phyloP scores from a whole-genome alignment of 306 rosid species.

The Inga laurina region DNA sequence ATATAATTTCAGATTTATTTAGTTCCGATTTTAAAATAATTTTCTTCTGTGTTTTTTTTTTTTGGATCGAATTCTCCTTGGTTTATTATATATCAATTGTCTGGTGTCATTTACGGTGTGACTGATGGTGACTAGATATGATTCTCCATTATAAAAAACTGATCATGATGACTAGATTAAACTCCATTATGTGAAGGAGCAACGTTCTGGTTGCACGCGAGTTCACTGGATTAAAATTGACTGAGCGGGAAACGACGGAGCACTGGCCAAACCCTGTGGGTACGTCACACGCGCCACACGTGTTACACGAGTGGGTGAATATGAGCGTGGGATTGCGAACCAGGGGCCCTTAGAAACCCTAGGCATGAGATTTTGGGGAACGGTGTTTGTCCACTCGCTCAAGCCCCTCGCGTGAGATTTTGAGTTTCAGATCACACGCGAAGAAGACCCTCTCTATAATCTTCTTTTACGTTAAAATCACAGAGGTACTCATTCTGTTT shows the following conservation, averaged over 20 bases:
- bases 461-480: background rate
- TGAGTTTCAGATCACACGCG: conserved; percentile 21
- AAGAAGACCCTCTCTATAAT: background rate
- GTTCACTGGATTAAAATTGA: background rate
- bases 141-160: background rate
- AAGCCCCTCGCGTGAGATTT: conserved; percentile 44
- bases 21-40: too few relatives aligned
- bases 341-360: conserved; percentile 41
- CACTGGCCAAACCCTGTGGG: background rate
- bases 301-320: conserved; percentile 33
- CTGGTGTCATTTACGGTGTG: too few relatives aligned
- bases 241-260: background rate
- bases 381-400: conserved; percentile 42
- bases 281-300: conserved; percentile 42
- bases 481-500: background rate
- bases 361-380: conserved; percentile 37
- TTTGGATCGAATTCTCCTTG: too few relatives aligned
- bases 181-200: background rate
- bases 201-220: background rate
- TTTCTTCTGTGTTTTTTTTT: too few relatives aligned
- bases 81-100: too few relatives aligned
- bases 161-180: background rate
- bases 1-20: too few relatives aligned
- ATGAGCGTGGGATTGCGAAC: conserved; percentile 34
- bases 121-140: too few relatives aligned